A percentile compares a stretch with the other conserved stretches of the same genome.
Evolutionary conservation across 768 basidiomycete genomes (phyloP).

Genomic region (Cyclocybe aegerita): DNA sequence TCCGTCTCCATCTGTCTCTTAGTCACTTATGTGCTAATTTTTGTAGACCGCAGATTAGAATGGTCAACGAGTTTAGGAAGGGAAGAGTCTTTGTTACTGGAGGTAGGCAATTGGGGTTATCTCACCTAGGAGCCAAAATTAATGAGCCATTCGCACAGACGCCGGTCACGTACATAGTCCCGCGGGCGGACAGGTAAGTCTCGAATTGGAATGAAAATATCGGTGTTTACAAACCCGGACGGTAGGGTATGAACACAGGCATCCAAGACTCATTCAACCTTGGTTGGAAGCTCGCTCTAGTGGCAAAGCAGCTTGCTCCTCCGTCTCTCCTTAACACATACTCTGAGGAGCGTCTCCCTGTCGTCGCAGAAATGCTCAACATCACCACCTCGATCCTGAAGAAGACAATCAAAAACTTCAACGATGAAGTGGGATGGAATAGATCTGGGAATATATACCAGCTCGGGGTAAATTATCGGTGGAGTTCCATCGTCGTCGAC

Average conservation of each 20-base stretch:
- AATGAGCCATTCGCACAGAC: slow-evolving; percentile 13
- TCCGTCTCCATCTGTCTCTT: neutral
- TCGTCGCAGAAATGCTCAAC: slow-evolving; percentile 36
- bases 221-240: neutral
- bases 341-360: slow-evolving; percentile 30
- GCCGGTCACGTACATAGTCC: slow-evolving; percentile 34
- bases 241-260: slow-evolving; percentile 25
- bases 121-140: neutral
- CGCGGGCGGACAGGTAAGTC: slow-evolving; percentile 26
- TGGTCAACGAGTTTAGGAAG: slow-evolving; percentile 13
- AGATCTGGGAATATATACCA: slow-evolving; percentile 29
- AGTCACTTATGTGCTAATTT: neutral
- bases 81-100: slow-evolving; percentile 18
- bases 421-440: slow-evolving; percentile 15
- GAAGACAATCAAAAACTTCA: slow-evolving; percentile 9
- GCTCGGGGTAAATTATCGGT: slow-evolving; percentile 55
- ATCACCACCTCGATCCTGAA: slow-evolving; percentile 25
- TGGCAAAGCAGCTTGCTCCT: slow-evolving; percentile 20
- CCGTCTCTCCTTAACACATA: slow-evolving; percentile 26
- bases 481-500: slow-evolving; percentile 49
- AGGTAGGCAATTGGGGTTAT: slow-evolving; percentile 9
- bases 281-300: slow-evolving; percentile 32
- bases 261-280: slow-evolving; percentile 32
- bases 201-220: neutral
- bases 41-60: slow-evolving; percentile 13